Evolutionary conservation across 345 rosid genomes (phyloP), one percentile per base, ranked within the genome.

Genomic region (Linum tenue): DNA sequence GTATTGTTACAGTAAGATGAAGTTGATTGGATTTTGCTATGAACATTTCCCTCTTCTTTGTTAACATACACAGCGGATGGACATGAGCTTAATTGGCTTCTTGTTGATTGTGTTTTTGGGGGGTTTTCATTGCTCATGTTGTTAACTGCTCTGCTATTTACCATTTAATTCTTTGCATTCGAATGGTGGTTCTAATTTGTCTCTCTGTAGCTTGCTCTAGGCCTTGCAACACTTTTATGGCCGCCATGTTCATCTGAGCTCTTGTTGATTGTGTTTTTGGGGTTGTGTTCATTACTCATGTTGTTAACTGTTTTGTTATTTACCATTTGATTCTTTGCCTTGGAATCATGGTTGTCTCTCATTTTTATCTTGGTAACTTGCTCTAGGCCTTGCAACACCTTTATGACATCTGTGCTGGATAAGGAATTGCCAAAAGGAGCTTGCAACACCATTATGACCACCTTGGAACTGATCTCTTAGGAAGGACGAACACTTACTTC

Each of bases 381-480:
- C 53, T 0, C 53, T 88, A 85, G 96, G 95, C 76, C 35, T 89
- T 86, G 96, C 96, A 59, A 83, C 86, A 67, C 86, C 92, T 12
- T 86, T 89, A 88, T 91, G 91, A 91, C 83, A 64, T 48, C 14
- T 22, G 14, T 1, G 9, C 14, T 12, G 53, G 53, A 48, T 48
- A 8, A 48, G 9, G 53, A 48, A 22, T 9, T 9, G 9, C 14
- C 14, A 15, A 48, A 48, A 48, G 53, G 53, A 48, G 31, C 1
- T 22, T 22, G 31, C 31, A 22, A 22, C 31, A 22, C 31, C 31
- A 22, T 22, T 22, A 22, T 22, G 31, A 22, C 31, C 31, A 22
- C 31, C 1, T 22, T 22, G 31, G 31, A 22, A 22, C 31, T 22
- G 31, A 22, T 22, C 31, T 22, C 31, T 22, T 22, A 22, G 31